phyloP scores from a whole-genome alignment of 352 stramenopile genomes.

The Thalassiosira exigua region DNA sequence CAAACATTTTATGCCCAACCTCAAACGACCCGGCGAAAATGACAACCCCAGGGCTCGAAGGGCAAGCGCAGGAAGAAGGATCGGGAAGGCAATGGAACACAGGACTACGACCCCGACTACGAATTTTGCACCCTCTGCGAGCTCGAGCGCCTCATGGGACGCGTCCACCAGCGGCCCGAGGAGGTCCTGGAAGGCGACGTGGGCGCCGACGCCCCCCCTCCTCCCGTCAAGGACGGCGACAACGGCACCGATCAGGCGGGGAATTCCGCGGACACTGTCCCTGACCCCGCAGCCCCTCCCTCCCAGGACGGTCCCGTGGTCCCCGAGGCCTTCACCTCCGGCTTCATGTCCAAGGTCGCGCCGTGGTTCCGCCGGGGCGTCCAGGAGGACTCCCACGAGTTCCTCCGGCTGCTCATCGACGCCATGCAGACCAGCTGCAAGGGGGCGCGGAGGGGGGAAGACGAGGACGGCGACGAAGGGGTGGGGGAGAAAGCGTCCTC shows the following conservation, averaged over 20 bases:
- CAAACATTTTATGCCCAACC: too few relatives aligned
- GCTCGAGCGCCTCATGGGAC: slow-evolving; percentile 66
- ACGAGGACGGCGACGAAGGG: too few relatives aligned
- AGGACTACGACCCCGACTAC: slow-evolving; percentile 41
- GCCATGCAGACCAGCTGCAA: slow-evolving; percentile 83
- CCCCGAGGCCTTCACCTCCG: slow-evolving; percentile 72
- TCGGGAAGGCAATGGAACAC: slow-evolving; percentile 15
- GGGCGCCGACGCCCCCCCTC: not conserved
- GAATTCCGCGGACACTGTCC: not conserved
- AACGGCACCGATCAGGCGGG: not conserved
- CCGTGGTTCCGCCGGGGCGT: slow-evolving; percentile 77
- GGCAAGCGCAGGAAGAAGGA: not conserved
- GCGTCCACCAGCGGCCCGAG: slow-evolving; percentile 53
- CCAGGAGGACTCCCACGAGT: slow-evolving; percentile 85
- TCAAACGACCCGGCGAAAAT: too few relatives aligned
- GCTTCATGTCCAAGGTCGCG: slow-evolving; percentile 78
- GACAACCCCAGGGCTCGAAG: too few relatives aligned
- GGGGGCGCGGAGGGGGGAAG: slow-evolving; percentile 46
- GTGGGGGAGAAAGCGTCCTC: not conserved
- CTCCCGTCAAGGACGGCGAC: not conserved
- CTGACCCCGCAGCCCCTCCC: too few relatives aligned
- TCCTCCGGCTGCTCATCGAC: slow-evolving; percentile 82
- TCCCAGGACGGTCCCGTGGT: slow-evolving; percentile 58
- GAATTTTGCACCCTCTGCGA: slow-evolving; percentile 81
- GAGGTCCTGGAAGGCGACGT: slow-evolving; percentile 16